Conservation (phyloP, 2,329 filamentous ascomycete genomes). For the Didymella arachidicola region DNA sequence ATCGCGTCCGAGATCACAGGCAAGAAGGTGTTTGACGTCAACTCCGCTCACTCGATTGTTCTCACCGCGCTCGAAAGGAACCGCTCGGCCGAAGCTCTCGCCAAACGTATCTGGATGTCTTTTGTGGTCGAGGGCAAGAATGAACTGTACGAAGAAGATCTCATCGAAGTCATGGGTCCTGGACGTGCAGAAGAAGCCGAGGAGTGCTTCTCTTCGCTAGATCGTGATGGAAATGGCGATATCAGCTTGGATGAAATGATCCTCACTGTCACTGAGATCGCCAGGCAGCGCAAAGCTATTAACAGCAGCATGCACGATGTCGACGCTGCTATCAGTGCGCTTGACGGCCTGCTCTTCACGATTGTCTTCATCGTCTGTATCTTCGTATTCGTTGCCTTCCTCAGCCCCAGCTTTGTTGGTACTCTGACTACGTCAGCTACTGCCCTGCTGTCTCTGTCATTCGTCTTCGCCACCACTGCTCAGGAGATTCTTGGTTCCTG, state of each 20-base stretch:
- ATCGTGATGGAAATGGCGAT: conserved; percentile 89
- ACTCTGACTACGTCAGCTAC: conserved; percentile 91
- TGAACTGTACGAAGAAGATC: conserved; percentile 78
- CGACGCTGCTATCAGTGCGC: conserved; percentile 87
- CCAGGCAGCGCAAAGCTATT: conserved; percentile 86
- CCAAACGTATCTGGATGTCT: conserved; percentile 96
- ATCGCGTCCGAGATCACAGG: conserved; percentile 94
- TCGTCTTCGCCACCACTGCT: conserved; percentile 89
- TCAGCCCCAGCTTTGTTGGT: conserved; percentile 83
- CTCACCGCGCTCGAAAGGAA: conserved; percentile 87
- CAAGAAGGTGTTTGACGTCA: conserved; percentile 93
- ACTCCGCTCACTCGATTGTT: conserved; percentile 87
- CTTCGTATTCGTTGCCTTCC: conserved; percentile 89
- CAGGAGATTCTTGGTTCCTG: conserved; percentile 98
- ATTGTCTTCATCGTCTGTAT: conserved; percentile 82
- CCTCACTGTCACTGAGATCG: conserved; percentile 82
- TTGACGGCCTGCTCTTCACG: conserved; percentile 84
- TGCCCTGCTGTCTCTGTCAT: conserved; percentile 91
- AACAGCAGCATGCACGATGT: conserved; percentile 96
- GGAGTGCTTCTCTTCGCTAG: conserved; percentile 81
- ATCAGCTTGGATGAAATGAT: conserved; percentile 97
- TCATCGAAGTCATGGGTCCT: conserved; percentile 84
- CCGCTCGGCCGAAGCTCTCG: conserved; percentile 85
- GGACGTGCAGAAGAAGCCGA: conserved; percentile 79
- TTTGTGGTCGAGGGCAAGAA: conserved; percentile 92